Conservation (phyloP, 805 yeast species). For the Isabelozyma pseudorhagii region DNA sequence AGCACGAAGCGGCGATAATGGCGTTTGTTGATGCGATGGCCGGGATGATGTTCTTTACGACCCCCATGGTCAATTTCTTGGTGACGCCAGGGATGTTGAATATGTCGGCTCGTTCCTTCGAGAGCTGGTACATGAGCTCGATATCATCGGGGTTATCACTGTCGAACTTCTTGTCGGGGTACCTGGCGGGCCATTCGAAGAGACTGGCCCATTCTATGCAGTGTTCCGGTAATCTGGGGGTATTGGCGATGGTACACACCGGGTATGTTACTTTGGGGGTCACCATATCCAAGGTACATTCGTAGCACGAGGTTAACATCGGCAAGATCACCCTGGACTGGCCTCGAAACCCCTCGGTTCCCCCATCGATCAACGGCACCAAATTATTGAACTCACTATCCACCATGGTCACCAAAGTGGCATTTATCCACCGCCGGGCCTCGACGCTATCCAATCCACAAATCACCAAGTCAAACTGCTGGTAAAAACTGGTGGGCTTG, state of each 20-base stretch:
- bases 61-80: constrained; percentile 71
- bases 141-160: constrained; percentile 68
- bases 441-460: constrained; percentile 89
- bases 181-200: constrained; percentile 63
- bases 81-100: constrained; percentile 79
- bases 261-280: constrained; percentile 70
- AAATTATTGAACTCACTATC: constrained; percentile 37
- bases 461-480: constrained; percentile 65
- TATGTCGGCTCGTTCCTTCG: constrained; percentile 56
- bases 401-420: constrained; percentile 60
- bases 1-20: constrained; percentile 82
- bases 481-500: constrained; percentile 58
- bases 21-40: constrained; percentile 95
- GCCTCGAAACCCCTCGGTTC: constrained; percentile 92
- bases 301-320: constrained; percentile 84
- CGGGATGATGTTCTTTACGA: constrained; percentile 88
- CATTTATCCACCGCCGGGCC: constrained; percentile 89
- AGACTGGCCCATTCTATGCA: constrained; percentile 89
- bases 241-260: constrained; percentile 89
- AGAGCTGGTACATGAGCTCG: constrained; percentile 54
- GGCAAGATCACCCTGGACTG: constrained; percentile 88
- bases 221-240: constrained; percentile 93
- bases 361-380: constrained; percentile 77
- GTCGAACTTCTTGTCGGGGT: constrained; percentile 52
- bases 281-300: constrained; percentile 79